These are phyloP conservation scores for Ormosia emarginata DNA, from an alignment of 306 rosid species.

Conservation along the genomic window DNA sequence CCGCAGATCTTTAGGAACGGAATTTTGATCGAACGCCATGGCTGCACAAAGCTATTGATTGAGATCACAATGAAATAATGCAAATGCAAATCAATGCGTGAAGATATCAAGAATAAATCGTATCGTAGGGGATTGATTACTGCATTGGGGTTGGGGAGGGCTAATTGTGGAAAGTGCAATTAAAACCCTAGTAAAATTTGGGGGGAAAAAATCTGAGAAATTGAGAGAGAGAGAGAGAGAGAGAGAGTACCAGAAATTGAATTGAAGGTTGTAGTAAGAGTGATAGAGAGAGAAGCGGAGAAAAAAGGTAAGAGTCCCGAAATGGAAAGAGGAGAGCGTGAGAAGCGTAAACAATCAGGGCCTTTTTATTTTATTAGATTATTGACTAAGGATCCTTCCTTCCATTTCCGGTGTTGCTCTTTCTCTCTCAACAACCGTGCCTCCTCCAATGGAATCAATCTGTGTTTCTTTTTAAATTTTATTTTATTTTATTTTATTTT, in stretches of 20 bases:
- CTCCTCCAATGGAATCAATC: no score
- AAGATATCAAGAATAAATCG: neutral
- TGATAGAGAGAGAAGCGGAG: neutral
- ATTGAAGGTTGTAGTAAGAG: slow-evolving; percentile 5
- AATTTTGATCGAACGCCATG: slow-evolving; percentile 83
- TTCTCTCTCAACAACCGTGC: no score
- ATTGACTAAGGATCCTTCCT: no score
- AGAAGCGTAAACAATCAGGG: no score
- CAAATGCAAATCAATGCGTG: neutral
- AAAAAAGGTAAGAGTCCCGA: neutral
- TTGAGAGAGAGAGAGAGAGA: neutral
- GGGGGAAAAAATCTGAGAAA: neutral
- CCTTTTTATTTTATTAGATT: no score
- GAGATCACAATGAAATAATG: neutral
- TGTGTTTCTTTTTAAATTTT: no score
- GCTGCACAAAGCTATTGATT: slow-evolving; percentile 9
- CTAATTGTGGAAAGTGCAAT: slow-evolving; percentile 11
- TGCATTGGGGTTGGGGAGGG: neutral
- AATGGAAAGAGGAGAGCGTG: neutral
- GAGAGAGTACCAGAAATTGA: slow-evolving; percentile 18
- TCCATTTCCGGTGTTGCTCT: no score
- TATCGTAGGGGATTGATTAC: slow-evolving; percentile 12
- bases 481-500: no score
- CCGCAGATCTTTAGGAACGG: slow-evolving; percentile 52
- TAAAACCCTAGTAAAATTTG: slow-evolving; percentile 40